Evolutionary conservation across 1,284 basidiomycete genomes (phyloP), one percentile per base, ranked within the genome.

Genomic region (Phylloboletellus chloephorus): DNA sequence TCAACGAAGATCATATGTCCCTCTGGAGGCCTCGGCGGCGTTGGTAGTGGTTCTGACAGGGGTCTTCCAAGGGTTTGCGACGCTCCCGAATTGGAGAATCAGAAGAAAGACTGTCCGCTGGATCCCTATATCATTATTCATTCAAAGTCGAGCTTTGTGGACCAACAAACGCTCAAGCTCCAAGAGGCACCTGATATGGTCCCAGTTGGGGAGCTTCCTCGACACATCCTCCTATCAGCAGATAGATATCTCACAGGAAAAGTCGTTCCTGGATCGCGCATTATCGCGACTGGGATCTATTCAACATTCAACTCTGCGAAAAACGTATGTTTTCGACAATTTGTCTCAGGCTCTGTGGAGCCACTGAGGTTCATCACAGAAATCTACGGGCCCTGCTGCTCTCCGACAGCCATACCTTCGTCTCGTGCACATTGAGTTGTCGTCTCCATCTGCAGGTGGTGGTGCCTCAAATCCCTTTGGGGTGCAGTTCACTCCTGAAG

Each of bases 121-220:
- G 96, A 99, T 60, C 96, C 96, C 0, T 99, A 93, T 66, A 75
- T 95, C 34, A 96, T 99, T 55, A 73, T 98, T 9, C 96, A 99
- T 65, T 88, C 93, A 41, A 90, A 92, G 64, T 98, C 92, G 39
- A 72, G 77, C 4, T 99, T 98, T 61, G 86, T 95, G 20, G 96
- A 99, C 62, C 90, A 94, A 55, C 96, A 99, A 66, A 89, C 82
- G 6, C 76, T 99, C 55, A 99, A 99, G 65, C 76, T 99, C 11
- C 96, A 99, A 65, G 96, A 99, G 67, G 94, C 95, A 6, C 96
- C 96, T 0, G 96, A 99, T 63, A 97, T 98, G 92, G 96, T 99
- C 0, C 96, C 96, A 2, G 93, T 98, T 16, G 96, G 96, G 72
- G 96, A 99, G 60, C 72, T 99, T 33, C 96, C 96, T 4, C 72